Evolutionary conservation across 805 yeast species (phyloP), one percentile per base, ranked within the genome.

Genomic region (Hermanozyma aechmeae): DNA sequence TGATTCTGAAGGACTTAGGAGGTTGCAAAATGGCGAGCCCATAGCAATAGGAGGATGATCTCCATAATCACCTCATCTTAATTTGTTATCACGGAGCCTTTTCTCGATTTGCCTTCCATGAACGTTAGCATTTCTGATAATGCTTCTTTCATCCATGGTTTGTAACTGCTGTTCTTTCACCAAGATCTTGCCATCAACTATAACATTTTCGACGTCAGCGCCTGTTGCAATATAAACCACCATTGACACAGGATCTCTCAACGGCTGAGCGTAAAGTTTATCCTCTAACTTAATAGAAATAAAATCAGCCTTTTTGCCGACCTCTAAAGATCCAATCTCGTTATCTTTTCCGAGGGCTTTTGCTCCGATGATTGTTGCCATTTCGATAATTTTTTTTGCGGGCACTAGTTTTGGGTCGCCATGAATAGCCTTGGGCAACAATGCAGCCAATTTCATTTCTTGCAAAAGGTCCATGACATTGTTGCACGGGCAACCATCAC

Each of bases 191-290:
- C 40, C 38, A 15, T 33, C 29, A 5, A 33, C 29, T 18, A 36
- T 26, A 12, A 35, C 42, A 17, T 33, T 36, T 13, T 32, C 40
- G 6, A 43, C 48, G 19, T 42, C 48, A 4, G 40, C 42, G 11
- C 46, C 46, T 2, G 48, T 43, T 5, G 46, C 46, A 24, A 43
- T 43, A 30, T 43, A 43, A 3, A 40, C 45, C 6, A 42, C 44
- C 47, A 39, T 43, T 2, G 47, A 42, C 7, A 42, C 45, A 7
- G 47, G 47, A 21, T 42, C 45, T 23, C 47, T 31, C 41, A 37
- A 29, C 13, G 46, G 47, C 27, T 43, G 46, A 4, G 47, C 46
- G 24, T 43, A 39, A 15, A 43, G 25, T 28, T 43, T 43, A 27
- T 43, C 43, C 9, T 28, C 24, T 21, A 39, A 32, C 25, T 39